Evolutionary conservation across 2,329 filamentous ascomycete genomes (phyloP).

Genomic region (Xylaria polymorpha): DNA sequence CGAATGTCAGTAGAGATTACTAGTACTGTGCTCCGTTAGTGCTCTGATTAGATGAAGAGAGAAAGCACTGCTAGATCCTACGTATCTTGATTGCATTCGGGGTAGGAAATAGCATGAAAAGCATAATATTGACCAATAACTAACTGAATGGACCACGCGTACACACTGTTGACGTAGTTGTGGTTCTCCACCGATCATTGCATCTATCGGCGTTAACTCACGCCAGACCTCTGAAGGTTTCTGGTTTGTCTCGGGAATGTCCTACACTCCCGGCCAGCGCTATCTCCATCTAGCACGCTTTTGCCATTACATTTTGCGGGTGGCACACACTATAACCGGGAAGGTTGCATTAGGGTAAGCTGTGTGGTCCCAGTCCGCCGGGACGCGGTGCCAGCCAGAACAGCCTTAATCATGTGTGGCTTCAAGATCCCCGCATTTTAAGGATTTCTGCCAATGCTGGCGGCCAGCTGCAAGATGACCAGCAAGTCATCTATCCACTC

Average conservation of each 20-base stretch:
- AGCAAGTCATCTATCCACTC: constrained; percentile 5
- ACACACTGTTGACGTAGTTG: not conserved
- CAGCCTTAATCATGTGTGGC: constrained; percentile 42
- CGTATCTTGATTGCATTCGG: not conserved
- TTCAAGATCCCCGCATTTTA: constrained; percentile 19
- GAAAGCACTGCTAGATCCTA: not conserved
- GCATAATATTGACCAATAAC: not conserved
- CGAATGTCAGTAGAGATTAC: not conserved
- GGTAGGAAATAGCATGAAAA: not conserved
- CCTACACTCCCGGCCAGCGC: not conserved
- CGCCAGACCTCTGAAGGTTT: not conserved
- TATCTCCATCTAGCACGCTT: constrained; percentile 5
- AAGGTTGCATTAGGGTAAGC: constrained; percentile 45
- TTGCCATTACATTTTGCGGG: constrained; percentile 10
- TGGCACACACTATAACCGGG: constrained; percentile 18
- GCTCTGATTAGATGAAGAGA: not conserved
- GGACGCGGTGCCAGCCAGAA: constrained; percentile 29
- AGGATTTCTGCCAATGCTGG: constrained; percentile 14
- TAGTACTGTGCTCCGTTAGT: not conserved
- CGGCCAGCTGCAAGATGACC: constrained; percentile 29
- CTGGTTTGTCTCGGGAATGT: constrained; percentile 8
- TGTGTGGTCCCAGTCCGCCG: constrained; percentile 41
- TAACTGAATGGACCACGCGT: not conserved
- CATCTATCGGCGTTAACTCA: not conserved
- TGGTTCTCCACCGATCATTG: not conserved